phyloP scores from a whole-genome alignment of 1,284 basidiomycete genomes.

The Trichosporon coremiiforme region DNA sequence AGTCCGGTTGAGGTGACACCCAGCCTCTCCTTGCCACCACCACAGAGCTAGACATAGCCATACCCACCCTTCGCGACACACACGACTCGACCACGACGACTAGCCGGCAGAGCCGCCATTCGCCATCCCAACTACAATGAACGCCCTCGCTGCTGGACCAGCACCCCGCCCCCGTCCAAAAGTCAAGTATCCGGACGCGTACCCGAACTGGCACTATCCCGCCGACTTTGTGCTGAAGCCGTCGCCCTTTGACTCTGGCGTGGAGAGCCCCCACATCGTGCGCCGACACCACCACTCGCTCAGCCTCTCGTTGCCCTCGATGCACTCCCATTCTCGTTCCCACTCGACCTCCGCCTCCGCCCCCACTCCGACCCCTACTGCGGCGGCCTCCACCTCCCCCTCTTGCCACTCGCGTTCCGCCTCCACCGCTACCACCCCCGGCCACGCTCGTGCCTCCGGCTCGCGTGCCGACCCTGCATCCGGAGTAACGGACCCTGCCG shows the following conservation, averaged over 20 bases:
- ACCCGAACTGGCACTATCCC: constrained; percentile 15
- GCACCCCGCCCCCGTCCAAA: not conserved
- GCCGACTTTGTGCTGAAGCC: constrained; percentile 13
- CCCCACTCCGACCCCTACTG: not conserved
- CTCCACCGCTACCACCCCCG: not conserved
- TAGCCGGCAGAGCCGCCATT: not conserved
- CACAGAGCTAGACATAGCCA: not conserved
- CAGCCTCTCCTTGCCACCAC: not conserved
- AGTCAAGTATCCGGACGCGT: not conserved
- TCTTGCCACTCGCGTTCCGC: not conserved
- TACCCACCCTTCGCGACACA: not conserved
- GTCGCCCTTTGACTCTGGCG: not conserved
- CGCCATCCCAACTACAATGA: not conserved
- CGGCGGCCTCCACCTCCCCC: not conserved
- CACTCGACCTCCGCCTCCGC: not conserved
- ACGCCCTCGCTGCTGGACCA: not conserved
- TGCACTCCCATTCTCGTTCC: not conserved
- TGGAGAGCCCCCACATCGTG: not conserved
- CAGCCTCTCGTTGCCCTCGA: not conserved
- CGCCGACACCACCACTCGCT: not conserved
- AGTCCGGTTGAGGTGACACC: not conserved
- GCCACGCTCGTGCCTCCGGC: not conserved
- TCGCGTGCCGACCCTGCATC: not conserved
- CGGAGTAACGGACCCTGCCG: not conserved
- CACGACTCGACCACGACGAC: not conserved